Conservation (phyloP, 331 rosid genomes). For the Pyracantha coccinea region DNA sequence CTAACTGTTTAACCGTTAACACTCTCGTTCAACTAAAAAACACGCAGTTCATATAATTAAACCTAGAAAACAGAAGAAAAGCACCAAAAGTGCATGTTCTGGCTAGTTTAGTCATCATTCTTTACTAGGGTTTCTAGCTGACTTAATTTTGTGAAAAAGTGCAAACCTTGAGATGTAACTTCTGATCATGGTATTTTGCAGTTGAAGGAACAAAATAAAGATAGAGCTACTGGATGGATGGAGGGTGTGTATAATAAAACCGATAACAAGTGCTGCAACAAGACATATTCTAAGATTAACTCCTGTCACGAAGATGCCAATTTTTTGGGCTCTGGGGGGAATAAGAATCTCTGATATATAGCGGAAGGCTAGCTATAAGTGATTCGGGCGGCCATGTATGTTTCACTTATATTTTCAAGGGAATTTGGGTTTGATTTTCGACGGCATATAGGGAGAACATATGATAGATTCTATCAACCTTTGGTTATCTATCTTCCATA, state of each 20-base stretch:
- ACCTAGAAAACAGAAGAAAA: not conserved
- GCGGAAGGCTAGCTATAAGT: not conserved
- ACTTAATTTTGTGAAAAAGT: not conserved
- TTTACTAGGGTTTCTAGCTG: not conserved
- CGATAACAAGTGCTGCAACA: not conserved
- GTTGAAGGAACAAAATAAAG: too few species aligned
- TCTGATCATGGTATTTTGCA: too few species aligned
- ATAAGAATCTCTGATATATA: not conserved
- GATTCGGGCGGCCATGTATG: not conserved
- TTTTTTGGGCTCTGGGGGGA: not conserved
- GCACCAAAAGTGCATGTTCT: not conserved
- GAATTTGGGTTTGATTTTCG: not conserved
- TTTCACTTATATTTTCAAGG: not conserved
- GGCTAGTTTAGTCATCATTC: not conserved
- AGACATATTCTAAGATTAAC: not conserved
- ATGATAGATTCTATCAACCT: conserved; percentile 5
- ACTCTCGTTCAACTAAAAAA: too few species aligned
- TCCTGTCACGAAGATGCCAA: not conserved
- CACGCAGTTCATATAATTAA: too few species aligned
- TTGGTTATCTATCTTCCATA: not conserved
- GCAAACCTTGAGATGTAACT: not conserved
- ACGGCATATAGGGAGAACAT: conserved; percentile 6
- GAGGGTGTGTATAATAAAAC: not conserved
- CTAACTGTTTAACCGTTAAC: too few species aligned
- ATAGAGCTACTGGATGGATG: not conserved